Percentiles rank a stretch among this genome's conserved stretches.
These are phyloP conservation scores for Erysimum cheiri DNA, from an alignment of 441 rosid species.

Conservation along the genomic window DNA sequence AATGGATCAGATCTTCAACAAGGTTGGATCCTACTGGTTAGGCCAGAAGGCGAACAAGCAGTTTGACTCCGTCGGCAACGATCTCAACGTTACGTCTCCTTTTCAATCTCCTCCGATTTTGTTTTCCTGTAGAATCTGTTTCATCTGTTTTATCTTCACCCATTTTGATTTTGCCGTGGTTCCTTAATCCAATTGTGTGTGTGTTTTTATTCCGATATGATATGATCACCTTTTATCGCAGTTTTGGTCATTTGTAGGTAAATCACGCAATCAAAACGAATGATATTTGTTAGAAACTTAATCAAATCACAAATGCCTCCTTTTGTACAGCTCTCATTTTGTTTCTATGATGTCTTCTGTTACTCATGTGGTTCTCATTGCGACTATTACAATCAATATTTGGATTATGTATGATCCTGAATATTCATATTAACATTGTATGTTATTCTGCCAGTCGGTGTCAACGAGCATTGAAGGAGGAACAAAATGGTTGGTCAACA, in stretches of 20 bases:
- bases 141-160: neutral
- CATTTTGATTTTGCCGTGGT: neutral
- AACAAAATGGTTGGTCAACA: slow-evolving; percentile 90
- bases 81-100: slow-evolving; percentile 57
- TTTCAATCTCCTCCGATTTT: neutral
- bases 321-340: neutral
- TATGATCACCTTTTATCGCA: neutral
- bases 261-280: neutral
- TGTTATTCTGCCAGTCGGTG: slow-evolving; percentile 55
- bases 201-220: neutral
- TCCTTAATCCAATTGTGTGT: neutral
- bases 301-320: neutral
- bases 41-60: slow-evolving; percentile 71
- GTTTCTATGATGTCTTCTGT: neutral
- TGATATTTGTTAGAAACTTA: too few species aligned
- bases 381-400: neutral
- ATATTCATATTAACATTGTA: neutral
- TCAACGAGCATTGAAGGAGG: slow-evolving; percentile 86
- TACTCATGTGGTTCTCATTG: neutral
- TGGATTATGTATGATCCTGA: neutral
- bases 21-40: slow-evolving; percentile 81
- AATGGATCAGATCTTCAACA: slow-evolving; percentile 79
- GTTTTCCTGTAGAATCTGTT: neutral
- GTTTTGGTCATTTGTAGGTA: neutral
- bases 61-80: slow-evolving; percentile 74